These are phyloP conservation scores for Sporothrix humicola DNA, from an alignment of 2,329 filamentous ascomycete species.

Conservation along the genomic window DNA sequence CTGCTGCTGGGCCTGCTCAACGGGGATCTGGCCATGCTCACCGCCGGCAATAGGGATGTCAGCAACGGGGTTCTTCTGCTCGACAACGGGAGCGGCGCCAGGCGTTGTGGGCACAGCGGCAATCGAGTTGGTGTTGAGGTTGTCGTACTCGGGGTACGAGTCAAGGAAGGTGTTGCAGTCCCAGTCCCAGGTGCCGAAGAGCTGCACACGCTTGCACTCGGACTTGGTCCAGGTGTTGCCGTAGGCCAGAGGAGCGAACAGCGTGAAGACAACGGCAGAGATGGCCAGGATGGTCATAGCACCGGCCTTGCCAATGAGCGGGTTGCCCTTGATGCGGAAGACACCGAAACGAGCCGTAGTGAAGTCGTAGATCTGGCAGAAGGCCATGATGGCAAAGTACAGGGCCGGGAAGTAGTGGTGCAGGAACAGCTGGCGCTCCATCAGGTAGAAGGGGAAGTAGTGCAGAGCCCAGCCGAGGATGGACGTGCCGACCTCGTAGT, in stretches of 20 bases:
- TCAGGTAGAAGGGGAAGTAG: conserved; percentile 98
- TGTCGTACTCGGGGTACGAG: conserved; percentile 61
- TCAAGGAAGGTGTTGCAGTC: conserved; percentile 94
- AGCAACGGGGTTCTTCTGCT: conserved; percentile 27
- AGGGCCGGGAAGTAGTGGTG: conserved; percentile 98
- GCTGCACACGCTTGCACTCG: conserved; percentile 84
- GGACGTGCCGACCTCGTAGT: conserved; percentile 91
- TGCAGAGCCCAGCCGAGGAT: conserved; percentile 96
- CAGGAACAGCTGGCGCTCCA: conserved; percentile 96
- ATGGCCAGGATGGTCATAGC: conserved; percentile 76
- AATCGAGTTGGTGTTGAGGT: conserved; percentile 39
- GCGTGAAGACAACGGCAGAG: conserved; percentile 74
- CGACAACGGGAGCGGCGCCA: conserved; percentile 5
- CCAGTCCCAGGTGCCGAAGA: conserved; percentile 92
- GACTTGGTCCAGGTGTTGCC: conserved; percentile 92
- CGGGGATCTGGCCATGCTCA: conserved; percentile 42
- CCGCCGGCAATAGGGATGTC: conserved; percentile 37
- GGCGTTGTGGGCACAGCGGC: conserved; percentile 31
- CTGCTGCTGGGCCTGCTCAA: conserved; percentile 38
- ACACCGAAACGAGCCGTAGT: conserved; percentile 72
- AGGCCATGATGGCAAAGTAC: conserved; percentile 88
- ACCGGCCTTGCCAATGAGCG: conserved; percentile 74
- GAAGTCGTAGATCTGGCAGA: conserved; percentile 91
- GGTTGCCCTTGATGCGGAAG: conserved; percentile 71
- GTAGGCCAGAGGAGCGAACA: conserved; percentile 90